Evolutionary conservation across 1,139 yeast genomes (phyloP).

Genomic region (Scheffersomyces segobiensis): DNA sequence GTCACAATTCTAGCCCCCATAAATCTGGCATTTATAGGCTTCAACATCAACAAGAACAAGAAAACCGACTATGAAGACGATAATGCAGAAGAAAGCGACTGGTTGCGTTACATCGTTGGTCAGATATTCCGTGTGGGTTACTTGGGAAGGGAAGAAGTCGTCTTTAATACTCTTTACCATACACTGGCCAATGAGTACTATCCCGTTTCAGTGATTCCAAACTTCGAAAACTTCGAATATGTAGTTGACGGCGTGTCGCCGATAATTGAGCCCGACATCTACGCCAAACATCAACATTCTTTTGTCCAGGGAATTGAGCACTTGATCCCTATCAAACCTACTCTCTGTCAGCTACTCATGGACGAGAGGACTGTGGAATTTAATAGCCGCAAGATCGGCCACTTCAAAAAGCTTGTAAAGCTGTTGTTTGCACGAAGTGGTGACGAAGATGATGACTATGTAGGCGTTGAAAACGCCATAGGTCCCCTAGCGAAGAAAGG

Average conservation of each 20-base stretch:
- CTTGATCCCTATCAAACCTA: slow-evolving; percentile 44
- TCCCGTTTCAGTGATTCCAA: slow-evolving; percentile 30
- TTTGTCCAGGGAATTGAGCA: slow-evolving; percentile 71
- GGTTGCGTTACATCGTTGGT: slow-evolving; percentile 36
- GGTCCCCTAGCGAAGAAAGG: not conserved
- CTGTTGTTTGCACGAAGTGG: slow-evolving; percentile 24
- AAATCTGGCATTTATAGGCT: slow-evolving; percentile 69
- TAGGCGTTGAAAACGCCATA: not conserved
- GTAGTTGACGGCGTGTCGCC: slow-evolving; percentile 51
- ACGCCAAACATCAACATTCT: slow-evolving; percentile 70
- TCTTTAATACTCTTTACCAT: slow-evolving; percentile 32
- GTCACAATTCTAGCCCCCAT: slow-evolving; percentile 84
- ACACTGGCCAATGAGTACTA: slow-evolving; percentile 17
- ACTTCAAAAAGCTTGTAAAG: slow-evolving; percentile 30
- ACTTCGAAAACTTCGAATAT: slow-evolving; percentile 29
- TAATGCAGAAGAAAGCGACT: slow-evolving; percentile 19
- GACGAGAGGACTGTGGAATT: slow-evolving; percentile 10
- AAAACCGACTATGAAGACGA: slow-evolving; percentile 16
- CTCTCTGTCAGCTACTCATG: slow-evolving; percentile 42
- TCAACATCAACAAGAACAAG: slow-evolving; percentile 7
- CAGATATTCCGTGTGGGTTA: slow-evolving; percentile 39
- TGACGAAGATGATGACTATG: not conserved
- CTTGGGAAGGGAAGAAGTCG: slow-evolving; percentile 25
- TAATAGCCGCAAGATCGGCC: slow-evolving; percentile 24
- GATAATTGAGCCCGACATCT: slow-evolving; percentile 62